Base-by-base conservation (phyloP, 2,329 filamentous ascomycete species). In the Botryotinia convoluta region DNA sequence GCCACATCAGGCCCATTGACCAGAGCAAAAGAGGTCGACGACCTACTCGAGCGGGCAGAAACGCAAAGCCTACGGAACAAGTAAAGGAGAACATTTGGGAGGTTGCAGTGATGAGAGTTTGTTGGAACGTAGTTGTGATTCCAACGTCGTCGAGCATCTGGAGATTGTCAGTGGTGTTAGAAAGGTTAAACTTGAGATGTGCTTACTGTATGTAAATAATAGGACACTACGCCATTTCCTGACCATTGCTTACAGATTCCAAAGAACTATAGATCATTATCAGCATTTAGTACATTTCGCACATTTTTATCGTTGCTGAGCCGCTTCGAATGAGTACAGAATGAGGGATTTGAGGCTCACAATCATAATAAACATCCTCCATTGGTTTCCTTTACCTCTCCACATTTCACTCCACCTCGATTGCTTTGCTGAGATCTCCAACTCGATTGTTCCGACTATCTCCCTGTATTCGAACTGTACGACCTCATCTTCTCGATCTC, bases 21-120 rank as follows among this genome's bases (percentile, higher is more conserved):
- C 54, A 70, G 18, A 75, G 72, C 22, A 77, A 65, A 20, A 78
- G 68, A 4, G 74, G 71, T 10, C 76, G 73, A 22, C 77, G 76
- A 32, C 79, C 78, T 8, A 78, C 75, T 20, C 74, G 71, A 39
- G 75, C 74, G 20, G 86, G 81, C 6, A 87, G 80, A 72, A 84
- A 84, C 5, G 85, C 85, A 80, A 83, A 86, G 2, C 82, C 84
- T 14, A 87, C 79, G 0, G 82, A 83, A 75, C 86, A 87, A n/a
- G 76, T 74, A 63, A 78, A 78, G 18, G 76, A 76, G 26, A 75
- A 76, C n/a, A 80, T 73, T 71, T 77, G 76, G 20, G 75, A 79
- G 72, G 77, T 81, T 57, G 79, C 79, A 4, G 76, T 78, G 61
- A 78, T 78, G 20, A 75, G 72, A 14, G 77, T 75, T 72, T 78